Base-by-base conservation (phyloP, 2,329 filamentous ascomycete species). In the Aureobasidium sp. region DNA sequence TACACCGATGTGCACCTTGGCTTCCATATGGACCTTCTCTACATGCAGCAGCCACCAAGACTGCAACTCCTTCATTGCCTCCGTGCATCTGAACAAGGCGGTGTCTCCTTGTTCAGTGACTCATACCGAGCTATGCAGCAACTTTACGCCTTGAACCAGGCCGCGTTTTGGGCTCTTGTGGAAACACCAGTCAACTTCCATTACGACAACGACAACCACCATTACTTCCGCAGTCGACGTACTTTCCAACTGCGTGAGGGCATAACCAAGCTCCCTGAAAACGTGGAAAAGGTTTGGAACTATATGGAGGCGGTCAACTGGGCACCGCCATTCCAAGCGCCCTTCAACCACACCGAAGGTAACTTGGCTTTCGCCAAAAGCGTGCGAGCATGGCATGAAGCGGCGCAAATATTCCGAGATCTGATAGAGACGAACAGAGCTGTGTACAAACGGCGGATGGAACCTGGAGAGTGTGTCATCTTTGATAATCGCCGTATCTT, bases 1-100 rank as follows among this genome's bases (percentile, higher is more conserved):
- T 80, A 97, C 76, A 97, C 93, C 0, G 87, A 83, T 69, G 82
- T 87, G 53, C 87, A 86, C 69, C 84, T 97, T 1, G 90, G 89
- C 14, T 85, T 97, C 51, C 94, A 99, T 76, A 94, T 96, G 84
- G 94, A 97, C 71, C 81, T 97, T 42, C 81, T 97, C 64, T 97
- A 97, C 76, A 87, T 94, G 75, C 77, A 82, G 14, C 83, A 90
- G 54, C 85, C 90, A 3, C 93, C 93, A 0, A 85, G 87, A 36
- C 84, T 94, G 57, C 93, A 99, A 74, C 78, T 97, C 29, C 83
- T 97, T 4, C 94, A 97, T 75, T 97, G 91, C 69, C 79, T 97
- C 44, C 83, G 88, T 64, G 96, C 95, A 68, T 87, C 85, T 1
- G 87, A 86, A 66, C 76, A 81, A 0, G 93, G 93, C n/a, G 94